Conservation (phyloP, 495 filamentous ascomycete species). For the Aspergillus bridgeri region DNA sequence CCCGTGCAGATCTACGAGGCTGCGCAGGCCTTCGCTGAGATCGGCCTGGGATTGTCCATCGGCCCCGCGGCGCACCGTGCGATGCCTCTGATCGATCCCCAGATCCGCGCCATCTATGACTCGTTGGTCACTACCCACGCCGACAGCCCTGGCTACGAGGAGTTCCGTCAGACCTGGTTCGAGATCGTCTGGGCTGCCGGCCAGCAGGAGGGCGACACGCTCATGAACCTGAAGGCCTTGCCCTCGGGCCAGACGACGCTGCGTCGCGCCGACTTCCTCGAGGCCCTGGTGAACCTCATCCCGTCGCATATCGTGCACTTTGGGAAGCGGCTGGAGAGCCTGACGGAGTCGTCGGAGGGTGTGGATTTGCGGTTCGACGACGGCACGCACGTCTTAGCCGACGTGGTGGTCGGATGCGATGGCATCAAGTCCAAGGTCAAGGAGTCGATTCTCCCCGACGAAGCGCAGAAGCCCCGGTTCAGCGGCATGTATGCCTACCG, state of each 20-base stretch:
- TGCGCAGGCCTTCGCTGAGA: conserved; percentile 47
- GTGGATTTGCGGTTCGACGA: conserved; percentile 31
- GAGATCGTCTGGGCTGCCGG: conserved; percentile 3
- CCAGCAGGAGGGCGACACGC: conserved; percentile 22
- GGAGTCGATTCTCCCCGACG: conserved; percentile 40
- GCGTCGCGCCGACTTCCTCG: conserved; percentile 57
- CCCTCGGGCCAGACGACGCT: conserved; percentile 32
- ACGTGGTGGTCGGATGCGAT: conserved; percentile 56
- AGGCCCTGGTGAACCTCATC: conserved; percentile 54
- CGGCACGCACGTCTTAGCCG: conserved; percentile 26
- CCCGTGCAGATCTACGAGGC: conserved; percentile 55
- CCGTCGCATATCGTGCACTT: conserved; percentile 40
- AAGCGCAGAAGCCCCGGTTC: conserved; percentile 37
- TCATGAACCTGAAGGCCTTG: conserved; percentile 32
- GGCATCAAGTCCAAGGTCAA: conserved; percentile 53
- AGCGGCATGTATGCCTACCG: conserved; percentile 55
- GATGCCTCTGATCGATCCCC: conserved; percentile 47
- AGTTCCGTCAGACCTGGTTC: neutral
- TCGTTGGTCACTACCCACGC: conserved; percentile 35
- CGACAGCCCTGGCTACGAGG: conserved; percentile 11
- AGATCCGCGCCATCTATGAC: conserved; percentile 32
- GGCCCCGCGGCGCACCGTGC: conserved; percentile 56
- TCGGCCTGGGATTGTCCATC: conserved; percentile 59
- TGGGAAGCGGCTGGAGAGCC: conserved; percentile 27
- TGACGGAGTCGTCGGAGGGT: conserved; percentile 17